Base-by-base conservation (phyloP, 768 basidiomycete species). In the Glaciozyma antarctica region DNA sequence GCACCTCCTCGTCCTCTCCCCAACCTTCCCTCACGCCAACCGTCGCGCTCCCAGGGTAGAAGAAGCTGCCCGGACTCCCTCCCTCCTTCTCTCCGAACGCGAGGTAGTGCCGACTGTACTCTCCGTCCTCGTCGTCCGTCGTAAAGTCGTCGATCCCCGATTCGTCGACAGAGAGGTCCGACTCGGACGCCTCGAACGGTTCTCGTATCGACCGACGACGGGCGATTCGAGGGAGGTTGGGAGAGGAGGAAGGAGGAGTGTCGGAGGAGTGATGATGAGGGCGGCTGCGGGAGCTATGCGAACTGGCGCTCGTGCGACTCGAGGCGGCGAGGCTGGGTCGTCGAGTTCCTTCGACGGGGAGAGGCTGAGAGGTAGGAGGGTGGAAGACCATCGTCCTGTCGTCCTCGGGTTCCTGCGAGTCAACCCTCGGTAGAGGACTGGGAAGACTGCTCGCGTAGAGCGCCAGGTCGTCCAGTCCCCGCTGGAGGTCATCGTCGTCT, bases 1-100 rank as follows among this genome's bases (percentile, higher is more conserved):
- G 62, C 38, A 19, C 48, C 15, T 64, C 62, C 5, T 55, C 64
- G 71, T 88, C 86, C 59, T 87, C 85, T 47, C 82, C n/a, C 49
- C 49, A 51, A 2, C n/a, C n/a, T 5, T n/a, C n/a, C 24, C 24
- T n/a, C n/a, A 79, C 79, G 41, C 79, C 77, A n/a, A 81, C 80
- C 12, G 30, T 28, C 7, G 53, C 53, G 28, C 28, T 32, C 30
- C 30, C 28, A 19, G 28, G 19, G 16, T 30, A 32, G 53, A 54
- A 32, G 19, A 38, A 54, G 30, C 53, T 28, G 9, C 24, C 34
- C 32, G 30, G 28, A 5, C 17, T 19, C 53, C 38, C 38, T 10
- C 51, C 51, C 51, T 26, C 24, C 51, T 30, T 30, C 26, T 24
- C 51, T 10, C 26, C 51, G 8, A 52, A 52, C 8, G 51, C 26